phyloP scores from a whole-genome alignment of 805 yeast genomes.

The Cyberlindnera meyerae region DNA sequence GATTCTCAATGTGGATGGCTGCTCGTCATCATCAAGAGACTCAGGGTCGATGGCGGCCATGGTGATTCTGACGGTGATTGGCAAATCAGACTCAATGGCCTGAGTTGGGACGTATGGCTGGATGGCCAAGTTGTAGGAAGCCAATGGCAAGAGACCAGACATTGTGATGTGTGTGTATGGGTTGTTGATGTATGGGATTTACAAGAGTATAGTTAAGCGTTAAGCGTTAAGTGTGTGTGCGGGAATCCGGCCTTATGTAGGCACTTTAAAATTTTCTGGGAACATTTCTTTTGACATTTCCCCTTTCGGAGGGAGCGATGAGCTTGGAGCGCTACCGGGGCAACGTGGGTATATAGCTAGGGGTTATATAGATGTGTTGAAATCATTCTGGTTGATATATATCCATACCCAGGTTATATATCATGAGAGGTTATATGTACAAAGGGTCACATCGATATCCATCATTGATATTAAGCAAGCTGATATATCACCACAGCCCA shows the following conservation, averaged over 20 bases:
- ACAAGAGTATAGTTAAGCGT: background rate
- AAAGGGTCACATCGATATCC: too few relatives aligned
- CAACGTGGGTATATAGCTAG: constrained; percentile 5
- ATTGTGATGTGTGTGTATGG: constrained; percentile 29
- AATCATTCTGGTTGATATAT: too few relatives aligned
- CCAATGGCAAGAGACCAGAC: constrained; percentile 76
- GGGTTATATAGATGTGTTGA: too few relatives aligned
- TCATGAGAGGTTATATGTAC: too few relatives aligned
- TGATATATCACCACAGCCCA: too few relatives aligned
- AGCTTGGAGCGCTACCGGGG: constrained; percentile 16
- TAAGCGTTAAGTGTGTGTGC: constrained; percentile 6
- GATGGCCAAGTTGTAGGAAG: constrained; percentile 80
- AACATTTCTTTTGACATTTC: constrained; percentile 26
- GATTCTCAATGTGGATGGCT: constrained; percentile 86
- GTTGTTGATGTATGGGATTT: background rate
- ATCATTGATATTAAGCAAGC: too few relatives aligned
- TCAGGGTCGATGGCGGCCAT: constrained; percentile 95
- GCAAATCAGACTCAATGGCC: constrained; percentile 80
- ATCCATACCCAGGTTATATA: too few relatives aligned
- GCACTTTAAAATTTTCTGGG: constrained; percentile 13
- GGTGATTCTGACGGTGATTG: constrained; percentile 85
- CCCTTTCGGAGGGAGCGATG: constrained; percentile 20
- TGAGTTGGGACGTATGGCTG: constrained; percentile 85
- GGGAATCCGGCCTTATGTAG: constrained; percentile 4
- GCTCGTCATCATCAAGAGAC: constrained; percentile 70